Evolutionary conservation across 768 basidiomycete species (phyloP).

Genomic region (Porphyrellus cyaneotinctus): DNA sequence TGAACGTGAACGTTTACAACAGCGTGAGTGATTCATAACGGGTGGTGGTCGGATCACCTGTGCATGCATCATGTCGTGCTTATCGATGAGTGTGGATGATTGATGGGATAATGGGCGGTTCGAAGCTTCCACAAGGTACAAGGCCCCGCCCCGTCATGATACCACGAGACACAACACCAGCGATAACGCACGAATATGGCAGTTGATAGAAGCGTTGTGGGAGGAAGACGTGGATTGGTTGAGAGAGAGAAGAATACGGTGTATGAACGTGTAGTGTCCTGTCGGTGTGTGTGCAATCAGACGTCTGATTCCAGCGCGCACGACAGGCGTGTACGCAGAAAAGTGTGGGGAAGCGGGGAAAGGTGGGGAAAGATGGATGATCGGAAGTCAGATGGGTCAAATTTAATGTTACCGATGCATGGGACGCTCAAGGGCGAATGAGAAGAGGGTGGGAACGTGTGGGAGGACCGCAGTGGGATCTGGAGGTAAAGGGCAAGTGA

Average conservation of each 20-base stretch:
- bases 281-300: slow-evolving; percentile 3
- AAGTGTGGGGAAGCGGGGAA: slow-evolving; percentile 27
- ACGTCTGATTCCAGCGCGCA: background rate
- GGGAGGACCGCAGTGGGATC: background rate
- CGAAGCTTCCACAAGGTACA: slow-evolving; percentile 6
- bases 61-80: background rate
- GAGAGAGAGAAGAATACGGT: slow-evolving; percentile 7
- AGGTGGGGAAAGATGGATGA: slow-evolving; percentile 11
- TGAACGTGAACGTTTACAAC: slow-evolving; percentile 1
- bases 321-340: background rate
- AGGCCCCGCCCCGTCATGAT: slow-evolving; percentile 9
- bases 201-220: slow-evolving; percentile 17
- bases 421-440: slow-evolving; percentile 2
- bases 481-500: background rate
- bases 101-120: background rate
- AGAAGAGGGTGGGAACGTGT: background rate
- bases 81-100: slow-evolving; percentile 1
- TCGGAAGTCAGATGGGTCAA: slow-evolving; percentile 3
- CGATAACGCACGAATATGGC: slow-evolving; percentile 21
- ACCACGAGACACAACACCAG: slow-evolving; percentile 9
- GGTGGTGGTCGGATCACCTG: background rate
- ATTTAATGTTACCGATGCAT: slow-evolving; percentile 4
- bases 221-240: slow-evolving; percentile 21
- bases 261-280: slow-evolving; percentile 7
- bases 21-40: background rate